These are phyloP conservation scores for Albifimbria verrucaria DNA, from an alignment of 2,329 filamentous ascomycete genomes.

Conservation along the genomic window DNA sequence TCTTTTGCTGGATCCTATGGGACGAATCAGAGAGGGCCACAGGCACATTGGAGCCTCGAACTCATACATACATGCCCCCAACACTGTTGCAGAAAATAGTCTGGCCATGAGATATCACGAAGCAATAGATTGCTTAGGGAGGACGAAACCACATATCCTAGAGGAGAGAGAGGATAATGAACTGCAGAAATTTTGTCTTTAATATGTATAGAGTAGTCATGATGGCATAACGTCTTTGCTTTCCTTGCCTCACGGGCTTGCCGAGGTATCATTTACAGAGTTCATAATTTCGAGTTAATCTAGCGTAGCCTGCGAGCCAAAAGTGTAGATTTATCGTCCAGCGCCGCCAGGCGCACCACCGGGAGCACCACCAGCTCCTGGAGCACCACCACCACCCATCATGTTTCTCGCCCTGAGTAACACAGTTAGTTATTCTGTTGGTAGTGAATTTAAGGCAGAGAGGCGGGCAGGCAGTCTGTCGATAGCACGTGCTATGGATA, in stretches of 20 bases:
- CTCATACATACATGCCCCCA: too few species aligned
- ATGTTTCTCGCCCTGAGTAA: constrained; percentile 39
- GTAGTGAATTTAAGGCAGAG: not conserved
- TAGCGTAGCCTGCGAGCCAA: not conserved
- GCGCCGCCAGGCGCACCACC: constrained; percentile 21
- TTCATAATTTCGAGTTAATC: not conserved
- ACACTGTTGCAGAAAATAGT: too few species aligned
- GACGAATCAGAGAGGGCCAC: too few species aligned
- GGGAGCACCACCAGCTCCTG: constrained; percentile 15
- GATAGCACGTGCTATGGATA: not conserved
- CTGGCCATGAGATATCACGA: too few species aligned
- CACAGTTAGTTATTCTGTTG: not conserved
- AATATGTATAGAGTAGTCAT: not conserved
- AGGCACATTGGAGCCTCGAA: too few species aligned
- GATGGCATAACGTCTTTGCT: not conserved
- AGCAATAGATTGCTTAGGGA: too few species aligned
- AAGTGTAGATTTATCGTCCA: constrained; percentile 14
- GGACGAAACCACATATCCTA: too few species aligned
- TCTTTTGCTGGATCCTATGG: too few species aligned
- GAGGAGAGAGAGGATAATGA: too few species aligned
- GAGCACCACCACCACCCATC: constrained; percentile 37
- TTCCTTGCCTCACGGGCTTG: not conserved
- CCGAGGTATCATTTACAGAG: not conserved
- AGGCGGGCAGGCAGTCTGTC: not conserved
- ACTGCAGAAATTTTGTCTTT: not conserved